phyloP scores from a whole-genome alignment of 2,329 filamentous ascomycete species.

The Lecanosticta acicola region DNA sequence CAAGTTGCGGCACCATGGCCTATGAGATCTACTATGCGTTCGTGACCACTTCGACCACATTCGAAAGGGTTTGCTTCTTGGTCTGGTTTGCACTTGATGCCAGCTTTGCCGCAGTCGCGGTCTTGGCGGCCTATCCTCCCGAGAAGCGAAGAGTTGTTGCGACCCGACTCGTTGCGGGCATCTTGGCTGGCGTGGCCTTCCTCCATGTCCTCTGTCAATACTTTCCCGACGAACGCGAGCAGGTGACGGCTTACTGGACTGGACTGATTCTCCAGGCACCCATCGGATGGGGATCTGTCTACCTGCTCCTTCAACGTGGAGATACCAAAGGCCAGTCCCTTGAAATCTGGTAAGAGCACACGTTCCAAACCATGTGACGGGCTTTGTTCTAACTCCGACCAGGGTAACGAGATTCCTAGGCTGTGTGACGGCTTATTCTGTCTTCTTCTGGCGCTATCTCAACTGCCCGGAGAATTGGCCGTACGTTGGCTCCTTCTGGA shows the following conservation, averaged over 20 bases:
- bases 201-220: conserved; percentile 26
- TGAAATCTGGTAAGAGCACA: conserved; percentile 35
- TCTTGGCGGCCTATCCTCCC: conserved; percentile 28
- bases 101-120: conserved; percentile 32
- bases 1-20: conserved; percentile 30
- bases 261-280: conserved; percentile 35
- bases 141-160: conserved; percentile 22
- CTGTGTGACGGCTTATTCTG: conserved; percentile 35
- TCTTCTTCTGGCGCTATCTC: conserved; percentile 38
- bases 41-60: conserved; percentile 31
- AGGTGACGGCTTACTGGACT: conserved; percentile 39
- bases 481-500: conserved; percentile 35
- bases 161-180: conserved; percentile 26
- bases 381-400: too few species aligned
- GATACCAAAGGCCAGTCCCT: conserved; percentile 37
- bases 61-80: conserved; percentile 35
- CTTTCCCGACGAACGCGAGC: conserved; percentile 38
- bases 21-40: conserved; percentile 40
- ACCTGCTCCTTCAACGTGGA: conserved; percentile 27
- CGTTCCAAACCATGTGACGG: background rate
- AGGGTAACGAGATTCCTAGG: conserved; percentile 38
- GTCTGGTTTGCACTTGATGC: conserved; percentile 37
- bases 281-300: conserved; percentile 35
- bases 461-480: conserved; percentile 37
- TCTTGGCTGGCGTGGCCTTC: conserved; percentile 28